Base-by-base conservation (phyloP, 805 yeast genomes). In the Candida boidinii region DNA sequence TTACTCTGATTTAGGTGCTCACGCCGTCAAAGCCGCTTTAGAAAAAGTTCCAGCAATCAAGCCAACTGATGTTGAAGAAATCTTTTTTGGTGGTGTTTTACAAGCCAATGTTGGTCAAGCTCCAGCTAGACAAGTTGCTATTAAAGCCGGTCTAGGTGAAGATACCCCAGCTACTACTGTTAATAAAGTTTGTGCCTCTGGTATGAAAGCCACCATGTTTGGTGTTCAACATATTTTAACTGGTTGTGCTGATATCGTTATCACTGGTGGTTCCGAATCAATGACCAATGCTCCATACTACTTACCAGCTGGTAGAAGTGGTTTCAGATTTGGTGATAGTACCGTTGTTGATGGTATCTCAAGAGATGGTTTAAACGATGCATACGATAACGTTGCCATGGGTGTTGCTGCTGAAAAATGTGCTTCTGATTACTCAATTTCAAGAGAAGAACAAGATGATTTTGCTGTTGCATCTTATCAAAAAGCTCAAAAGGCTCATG, bases 321-420 rank as follows among this genome's bases (percentile, higher is more conserved):
- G 97, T 47, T 78, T 86, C 48, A 82, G 90, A 67, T 92, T 76
- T 53, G 98, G 99, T 49, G 90, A 84, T 43, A 61, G 77, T 33
- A 46, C 67, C 16, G 47, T 90, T 42, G 76, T 88, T 30, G 99
- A 92, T 55, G 97, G 96, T 53, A 62, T 92, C 39, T 83, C 80
- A 58, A 79, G 79, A 54, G 99, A 92, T 61, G 99, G 98, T 49
- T 68, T 92, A 48, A 70, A 76, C 56, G 98, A 92, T 60, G 97
- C 92, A 23, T 92, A 87, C 64, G 84, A 80, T 47, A 76, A 79
- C 44, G 60, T 68, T 45, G 83, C 94, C 43, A 92, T 92, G 99
- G 98, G 98, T 56, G 83, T 83, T 37, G 87, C 92, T 45, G 98
- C 95, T 44, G 99, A 92, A 64, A 87, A 87, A 58, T 87, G 96